These are phyloP conservation scores for Herpotrichia juniperi DNA, from an alignment of 2,329 filamentous ascomycete species.

Conservation along the genomic window DNA sequence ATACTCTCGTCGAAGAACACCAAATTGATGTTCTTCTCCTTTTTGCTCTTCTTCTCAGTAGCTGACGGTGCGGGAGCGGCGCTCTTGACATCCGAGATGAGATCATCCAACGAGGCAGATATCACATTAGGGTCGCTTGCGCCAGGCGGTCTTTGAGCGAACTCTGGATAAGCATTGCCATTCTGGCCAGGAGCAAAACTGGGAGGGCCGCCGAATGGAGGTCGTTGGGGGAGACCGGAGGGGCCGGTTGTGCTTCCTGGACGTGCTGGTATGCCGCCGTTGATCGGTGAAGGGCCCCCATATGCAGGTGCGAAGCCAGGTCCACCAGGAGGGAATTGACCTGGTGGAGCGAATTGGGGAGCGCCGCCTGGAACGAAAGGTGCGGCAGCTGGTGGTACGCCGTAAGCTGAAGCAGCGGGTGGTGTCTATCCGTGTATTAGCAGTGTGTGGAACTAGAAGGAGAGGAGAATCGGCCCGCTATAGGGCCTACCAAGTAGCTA, in stretches of 20 bases:
- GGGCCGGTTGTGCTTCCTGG: slow-evolving; percentile 61
- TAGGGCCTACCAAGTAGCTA: too few relatives aligned
- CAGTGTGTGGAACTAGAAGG: not conserved
- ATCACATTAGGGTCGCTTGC: slow-evolving; percentile 50
- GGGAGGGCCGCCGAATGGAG: slow-evolving; percentile 60
- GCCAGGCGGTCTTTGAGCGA: not conserved
- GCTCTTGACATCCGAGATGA: slow-evolving; percentile 47
- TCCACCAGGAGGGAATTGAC: slow-evolving; percentile 35
- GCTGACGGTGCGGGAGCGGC: not conserved
- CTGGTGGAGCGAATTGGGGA: slow-evolving; percentile 32
- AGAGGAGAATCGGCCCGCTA: too few relatives aligned
- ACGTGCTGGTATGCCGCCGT: slow-evolving; percentile 35
- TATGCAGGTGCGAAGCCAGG: slow-evolving; percentile 28
- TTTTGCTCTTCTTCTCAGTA: slow-evolving; percentile 63
- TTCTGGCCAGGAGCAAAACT: slow-evolving; percentile 49
- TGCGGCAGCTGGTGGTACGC: slow-evolving; percentile 17
- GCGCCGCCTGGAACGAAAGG: slow-evolving; percentile 20
- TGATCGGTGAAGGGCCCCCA: slow-evolving; percentile 28
- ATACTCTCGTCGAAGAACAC: slow-evolving; percentile 80
- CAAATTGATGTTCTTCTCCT: slow-evolving; percentile 67
- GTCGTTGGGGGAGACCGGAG: slow-evolving; percentile 64
- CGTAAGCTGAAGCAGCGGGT: slow-evolving; percentile 25
- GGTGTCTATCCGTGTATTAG: slow-evolving; percentile 21
- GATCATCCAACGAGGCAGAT: slow-evolving; percentile 55
- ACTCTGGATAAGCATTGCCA: not conserved